These are phyloP conservation scores for Sporopachydermia quercuum DNA, from an alignment of 805 yeast genomes.

Conservation along the genomic window DNA sequence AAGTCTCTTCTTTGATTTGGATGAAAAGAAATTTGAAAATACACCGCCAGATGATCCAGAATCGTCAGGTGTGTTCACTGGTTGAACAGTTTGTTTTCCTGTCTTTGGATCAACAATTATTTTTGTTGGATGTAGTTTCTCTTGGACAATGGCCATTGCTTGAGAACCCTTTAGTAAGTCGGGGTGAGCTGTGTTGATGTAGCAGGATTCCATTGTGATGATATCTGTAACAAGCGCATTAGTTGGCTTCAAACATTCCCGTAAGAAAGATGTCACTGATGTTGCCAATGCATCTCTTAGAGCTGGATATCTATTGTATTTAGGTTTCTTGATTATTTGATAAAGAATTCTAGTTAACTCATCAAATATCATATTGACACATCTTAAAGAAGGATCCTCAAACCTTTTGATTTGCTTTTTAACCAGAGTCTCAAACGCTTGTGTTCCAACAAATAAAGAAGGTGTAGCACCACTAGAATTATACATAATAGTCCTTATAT, in stretches of 20 bases:
- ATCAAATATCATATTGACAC: slow-evolving; percentile 67
- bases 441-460: slow-evolving; percentile 77
- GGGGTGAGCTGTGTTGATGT: slow-evolving; percentile 79
- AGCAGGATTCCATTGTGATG: slow-evolving; percentile 61
- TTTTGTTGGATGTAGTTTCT: slow-evolving; percentile 45
- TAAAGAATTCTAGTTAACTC: slow-evolving; percentile 69
- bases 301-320: slow-evolving; percentile 63
- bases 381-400: slow-evolving; percentile 68
- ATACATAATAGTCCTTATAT: slow-evolving; percentile 77
- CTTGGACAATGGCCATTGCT: slow-evolving; percentile 69
- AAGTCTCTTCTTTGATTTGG: slow-evolving; percentile 66
- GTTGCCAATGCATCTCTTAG: slow-evolving; percentile 67
- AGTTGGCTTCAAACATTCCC: slow-evolving; percentile 61
- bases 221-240: slow-evolving; percentile 58
- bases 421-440: slow-evolving; percentile 73
- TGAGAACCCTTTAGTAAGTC: slow-evolving; percentile 73
- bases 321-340: slow-evolving; percentile 56
- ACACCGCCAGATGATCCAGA: slow-evolving; percentile 34
- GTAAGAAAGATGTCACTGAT: slow-evolving; percentile 52
- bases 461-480: slow-evolving; percentile 81
- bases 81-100: slow-evolving; percentile 50
- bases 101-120: slow-evolving; percentile 67
- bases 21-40: slow-evolving; percentile 63
- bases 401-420: slow-evolving; percentile 69
- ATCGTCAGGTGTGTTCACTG: slow-evolving; percentile 16